These are phyloP conservation scores for Hyphochytrium catenoides DNA, from an alignment of 352 stramenopile genomes.

Conservation along the genomic window DNA sequence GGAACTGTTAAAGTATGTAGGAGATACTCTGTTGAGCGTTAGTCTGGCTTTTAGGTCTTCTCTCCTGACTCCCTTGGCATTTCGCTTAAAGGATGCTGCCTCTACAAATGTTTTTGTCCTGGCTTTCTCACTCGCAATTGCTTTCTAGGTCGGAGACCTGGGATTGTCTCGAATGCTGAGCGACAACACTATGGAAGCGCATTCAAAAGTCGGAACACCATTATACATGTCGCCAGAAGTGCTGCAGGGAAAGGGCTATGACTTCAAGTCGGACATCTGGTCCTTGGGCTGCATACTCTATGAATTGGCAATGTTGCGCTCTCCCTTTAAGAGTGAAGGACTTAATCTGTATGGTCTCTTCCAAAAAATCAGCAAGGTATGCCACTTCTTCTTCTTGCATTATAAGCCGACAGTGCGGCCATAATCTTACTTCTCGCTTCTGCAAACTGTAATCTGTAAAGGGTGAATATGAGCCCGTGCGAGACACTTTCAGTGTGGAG, in stretches of 20 bases:
- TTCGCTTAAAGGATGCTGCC: too few relatives aligned
- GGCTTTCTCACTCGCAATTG: too few relatives aligned
- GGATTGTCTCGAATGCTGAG: constrained; percentile 43
- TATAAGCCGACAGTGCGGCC: constrained; percentile 41
- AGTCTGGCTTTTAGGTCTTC: too few relatives aligned
- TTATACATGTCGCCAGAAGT: constrained; percentile 88
- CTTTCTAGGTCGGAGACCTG: constrained; percentile 48
- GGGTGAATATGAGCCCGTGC: constrained; percentile 35
- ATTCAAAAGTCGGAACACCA: constrained; percentile 74
- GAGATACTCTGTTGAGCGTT: too few relatives aligned
- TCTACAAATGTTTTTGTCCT: too few relatives aligned
- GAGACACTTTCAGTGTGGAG: constrained; percentile 31
- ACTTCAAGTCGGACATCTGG: constrained; percentile 88
- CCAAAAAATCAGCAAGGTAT: constrained; percentile 23
- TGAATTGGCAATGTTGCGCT: constrained; percentile 75
- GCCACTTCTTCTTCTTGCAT: not conserved
- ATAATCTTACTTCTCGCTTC: too few relatives aligned
- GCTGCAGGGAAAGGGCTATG: constrained; percentile 69
- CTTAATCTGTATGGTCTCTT: constrained; percentile 73
- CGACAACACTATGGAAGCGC: constrained; percentile 45
- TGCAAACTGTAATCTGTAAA: too few relatives aligned
- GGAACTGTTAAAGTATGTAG: constrained; percentile 58
- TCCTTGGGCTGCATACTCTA: constrained; percentile 83
- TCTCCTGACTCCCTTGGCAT: too few relatives aligned
- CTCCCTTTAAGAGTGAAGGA: constrained; percentile 75